Conservation (phyloP, 129 eudicot genomes). For the Artemisia annua region DNA sequence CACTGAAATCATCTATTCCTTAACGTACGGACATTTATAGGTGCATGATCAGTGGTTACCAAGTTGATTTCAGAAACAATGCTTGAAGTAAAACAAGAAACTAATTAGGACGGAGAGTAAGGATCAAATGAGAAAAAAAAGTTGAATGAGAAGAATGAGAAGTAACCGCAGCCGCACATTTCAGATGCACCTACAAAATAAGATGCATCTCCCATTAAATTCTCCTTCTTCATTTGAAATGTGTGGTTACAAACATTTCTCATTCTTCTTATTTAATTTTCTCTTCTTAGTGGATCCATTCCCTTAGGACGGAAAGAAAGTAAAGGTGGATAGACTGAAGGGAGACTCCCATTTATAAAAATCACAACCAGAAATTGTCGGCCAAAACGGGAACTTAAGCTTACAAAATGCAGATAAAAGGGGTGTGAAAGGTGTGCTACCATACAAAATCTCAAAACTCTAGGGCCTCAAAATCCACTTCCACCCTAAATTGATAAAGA, state of each 20-base stretch:
- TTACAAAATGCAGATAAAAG: background rate
- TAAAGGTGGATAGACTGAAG: background rate
- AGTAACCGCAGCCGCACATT: too few relatives aligned
- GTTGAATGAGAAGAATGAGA: too few relatives aligned
- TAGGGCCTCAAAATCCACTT: background rate
- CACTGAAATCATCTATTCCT: background rate
- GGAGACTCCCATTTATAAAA: background rate
- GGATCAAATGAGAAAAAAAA: too few relatives aligned
- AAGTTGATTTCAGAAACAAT: constrained; percentile 28
- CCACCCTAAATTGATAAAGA: background rate
- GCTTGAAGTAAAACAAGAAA: constrained; percentile 25
- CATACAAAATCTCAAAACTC: background rate
- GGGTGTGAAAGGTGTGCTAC: background rate
- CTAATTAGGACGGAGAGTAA: too few relatives aligned
- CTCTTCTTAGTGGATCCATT: too few relatives aligned
- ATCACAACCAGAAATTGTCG: background rate
- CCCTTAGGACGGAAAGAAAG: constrained; percentile 11
- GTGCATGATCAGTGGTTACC: constrained; percentile 22
- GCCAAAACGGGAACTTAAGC: constrained; percentile 11
- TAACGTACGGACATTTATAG: constrained; percentile 2
- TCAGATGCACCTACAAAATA: too few relatives aligned
- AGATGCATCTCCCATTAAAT: too few relatives aligned
- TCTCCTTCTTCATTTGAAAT: too few relatives aligned
- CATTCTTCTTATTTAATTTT: too few relatives aligned
- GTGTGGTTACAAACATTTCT: too few relatives aligned